Evolutionary conservation across 805 yeast genomes (phyloP), one percentile per base, ranked within the genome.

Genomic region (Lipomyces mesembrius): DNA sequence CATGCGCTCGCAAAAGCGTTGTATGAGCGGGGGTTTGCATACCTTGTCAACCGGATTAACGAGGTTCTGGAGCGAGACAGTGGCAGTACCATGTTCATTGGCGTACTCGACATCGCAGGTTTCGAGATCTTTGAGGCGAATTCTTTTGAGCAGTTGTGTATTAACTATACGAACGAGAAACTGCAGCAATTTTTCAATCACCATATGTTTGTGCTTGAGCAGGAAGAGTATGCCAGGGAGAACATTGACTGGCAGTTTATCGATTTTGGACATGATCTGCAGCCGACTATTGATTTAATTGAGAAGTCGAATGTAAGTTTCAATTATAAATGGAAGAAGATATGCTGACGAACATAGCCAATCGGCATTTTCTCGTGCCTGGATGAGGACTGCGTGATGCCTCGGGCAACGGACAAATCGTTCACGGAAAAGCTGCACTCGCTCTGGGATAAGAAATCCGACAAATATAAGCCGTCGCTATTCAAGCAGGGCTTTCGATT

Each of bases 181-280:
- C 83, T 95, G 69, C 99, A 95, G 81, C 99, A 95, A 78, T 95
- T 94, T 77, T 95, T 95, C 78, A 95, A 95, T 78, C 98, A 95
- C 76, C 87, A 94, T 77, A 95, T 98, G 70, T 86, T 95, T 78
- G 96, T 95, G 74, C 90, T 97, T 1, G 99, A 95, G 79, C 99
- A 95, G 80, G 98, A 95, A 73, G 98, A 95, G 76, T 95, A 95
- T 75, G 92, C 91, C 59, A 88, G 89, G 72, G 99, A 95, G 78
- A 88, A 92, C 77, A 96, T 95, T 75, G 88, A 92, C 77, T 95
- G 99, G 99, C 83, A 86, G 62, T 94, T 88, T 72, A 89, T 94
- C 60, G 99, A 95, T 76, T 95, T 92, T 79, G 99, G 99, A 17
- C 90, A 88, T 68, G 98, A 95, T 77, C 81, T 95, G 64, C 97